Evolutionary conservation across 2,329 filamentous ascomycete genomes (phyloP).

Genomic region (Fusarium anguioides): DNA sequence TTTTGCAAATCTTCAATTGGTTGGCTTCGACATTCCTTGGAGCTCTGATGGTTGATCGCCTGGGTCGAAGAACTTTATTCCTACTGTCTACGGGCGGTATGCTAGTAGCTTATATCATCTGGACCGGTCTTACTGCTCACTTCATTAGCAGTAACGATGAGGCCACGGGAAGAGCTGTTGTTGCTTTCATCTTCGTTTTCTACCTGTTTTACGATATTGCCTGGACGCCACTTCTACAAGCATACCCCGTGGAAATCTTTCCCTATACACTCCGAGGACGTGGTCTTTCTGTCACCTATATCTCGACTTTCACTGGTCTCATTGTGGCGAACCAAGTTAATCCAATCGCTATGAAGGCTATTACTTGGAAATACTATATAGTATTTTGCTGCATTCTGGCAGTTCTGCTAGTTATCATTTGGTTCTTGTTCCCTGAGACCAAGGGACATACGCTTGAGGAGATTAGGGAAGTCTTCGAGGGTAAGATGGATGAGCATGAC

Average conservation of each 20-base stretch:
- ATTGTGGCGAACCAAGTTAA: constrained; percentile 55
- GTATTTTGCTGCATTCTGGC: constrained; percentile 52
- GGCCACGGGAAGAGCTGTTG: constrained; percentile 44
- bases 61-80: constrained; percentile 55
- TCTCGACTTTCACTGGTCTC: constrained; percentile 29
- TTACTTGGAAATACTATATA: constrained; percentile 56
- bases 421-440: constrained; percentile 52
- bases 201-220: constrained; percentile 52
- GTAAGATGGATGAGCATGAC: background rate
- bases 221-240: constrained; percentile 49
- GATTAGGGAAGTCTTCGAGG: constrained; percentile 47
- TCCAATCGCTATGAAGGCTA: constrained; percentile 52
- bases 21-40: constrained; percentile 51
- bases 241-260: constrained; percentile 45
- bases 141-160: constrained; percentile 30
- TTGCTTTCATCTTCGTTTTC: constrained; percentile 55
- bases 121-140: constrained; percentile 44
- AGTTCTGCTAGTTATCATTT: constrained; percentile 50
- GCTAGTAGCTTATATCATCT: constrained; percentile 50
- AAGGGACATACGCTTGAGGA: constrained; percentile 48
- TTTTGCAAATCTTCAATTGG: constrained; percentile 52
- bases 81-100: constrained; percentile 52
- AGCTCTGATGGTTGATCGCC: constrained; percentile 54
- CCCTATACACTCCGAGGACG: constrained; percentile 37
- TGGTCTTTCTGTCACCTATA: constrained; percentile 34